phyloP scores from a whole-genome alignment of 495 filamentous ascomycete species.

The Margaritispora aquatica region DNA sequence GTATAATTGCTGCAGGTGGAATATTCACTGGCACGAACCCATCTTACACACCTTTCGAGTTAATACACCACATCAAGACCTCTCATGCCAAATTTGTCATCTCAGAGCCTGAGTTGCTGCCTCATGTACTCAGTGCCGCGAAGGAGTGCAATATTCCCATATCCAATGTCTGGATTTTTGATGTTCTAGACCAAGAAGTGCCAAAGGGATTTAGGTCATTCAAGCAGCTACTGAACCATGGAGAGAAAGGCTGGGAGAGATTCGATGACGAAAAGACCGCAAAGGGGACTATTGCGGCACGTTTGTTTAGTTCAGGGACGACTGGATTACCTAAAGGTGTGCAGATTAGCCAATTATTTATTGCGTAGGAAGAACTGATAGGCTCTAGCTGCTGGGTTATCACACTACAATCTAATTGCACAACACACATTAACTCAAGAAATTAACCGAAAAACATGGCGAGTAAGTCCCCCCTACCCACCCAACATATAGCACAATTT shows the following conservation, averaged over 20 bases:
- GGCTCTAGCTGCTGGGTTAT: slow-evolving; percentile 17
- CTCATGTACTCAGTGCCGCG: slow-evolving; percentile 31
- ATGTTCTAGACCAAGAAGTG: slow-evolving; percentile 28
- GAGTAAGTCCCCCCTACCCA: slow-evolving; percentile 15
- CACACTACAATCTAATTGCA: slow-evolving; percentile 15
- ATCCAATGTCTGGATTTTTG: slow-evolving; percentile 38
- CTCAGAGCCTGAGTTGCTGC: slow-evolving; percentile 44
- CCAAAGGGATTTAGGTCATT: slow-evolving; percentile 35
- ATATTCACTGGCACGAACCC: slow-evolving; percentile 79
- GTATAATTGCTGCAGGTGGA: slow-evolving; percentile 69
- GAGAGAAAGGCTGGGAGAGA: slow-evolving; percentile 43
- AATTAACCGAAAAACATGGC: background rate
- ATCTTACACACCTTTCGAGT: slow-evolving; percentile 43
- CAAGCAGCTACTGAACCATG: slow-evolving; percentile 33
- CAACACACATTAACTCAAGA: slow-evolving; percentile 29
- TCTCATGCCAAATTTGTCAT: slow-evolving; percentile 35
- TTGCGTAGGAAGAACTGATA: no score
- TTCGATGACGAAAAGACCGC: slow-evolving; percentile 30
- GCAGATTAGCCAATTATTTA: no score
- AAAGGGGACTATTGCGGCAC: slow-evolving; percentile 12
- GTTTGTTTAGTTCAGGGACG: slow-evolving; percentile 16
- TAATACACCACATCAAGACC: slow-evolving; percentile 35
- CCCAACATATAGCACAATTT: slow-evolving; percentile 17
- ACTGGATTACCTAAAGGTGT: slow-evolving; percentile 22
- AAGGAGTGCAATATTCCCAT: slow-evolving; percentile 33